Evolutionary conservation across 2,329 filamentous ascomycete species (phyloP).

Genomic region (Fusarium nematophilum): DNA sequence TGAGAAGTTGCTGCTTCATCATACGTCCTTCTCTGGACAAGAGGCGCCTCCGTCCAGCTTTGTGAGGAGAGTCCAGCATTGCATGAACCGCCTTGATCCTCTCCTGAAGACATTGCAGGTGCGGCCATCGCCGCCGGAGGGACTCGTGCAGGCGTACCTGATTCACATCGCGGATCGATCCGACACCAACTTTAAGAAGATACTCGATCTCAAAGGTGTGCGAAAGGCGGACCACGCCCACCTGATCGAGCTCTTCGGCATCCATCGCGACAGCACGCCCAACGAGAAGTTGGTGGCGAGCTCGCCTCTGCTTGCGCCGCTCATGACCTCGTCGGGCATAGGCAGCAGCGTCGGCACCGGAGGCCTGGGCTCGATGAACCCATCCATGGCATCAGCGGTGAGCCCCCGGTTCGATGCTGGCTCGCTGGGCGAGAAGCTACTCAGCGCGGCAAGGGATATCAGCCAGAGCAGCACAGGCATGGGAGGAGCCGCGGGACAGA

Average conservation of each 20-base stretch:
- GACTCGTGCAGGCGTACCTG: slow-evolving; percentile 94
- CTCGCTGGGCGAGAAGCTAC: slow-evolving; percentile 85
- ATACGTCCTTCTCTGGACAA: slow-evolving; percentile 59
- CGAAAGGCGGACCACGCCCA: slow-evolving; percentile 83
- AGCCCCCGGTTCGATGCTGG: slow-evolving; percentile 79
- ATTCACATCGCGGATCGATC: slow-evolving; percentile 96
- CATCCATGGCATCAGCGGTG: slow-evolving; percentile 55
- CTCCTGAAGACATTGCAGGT: slow-evolving; percentile 98
- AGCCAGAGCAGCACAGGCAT: slow-evolving; percentile 62
- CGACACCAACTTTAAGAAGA: slow-evolving; percentile 94
- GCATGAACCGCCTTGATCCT: slow-evolving; percentile 88
- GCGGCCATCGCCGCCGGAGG: slow-evolving; percentile 88
- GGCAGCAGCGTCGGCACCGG: slow-evolving; percentile 51
- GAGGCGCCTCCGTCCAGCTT: slow-evolving; percentile 69
- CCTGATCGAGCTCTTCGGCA: slow-evolving; percentile 84
- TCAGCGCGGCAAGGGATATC: slow-evolving; percentile 89
- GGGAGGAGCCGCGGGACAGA: slow-evolving; percentile 50
- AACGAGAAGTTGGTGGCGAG: slow-evolving; percentile 77
- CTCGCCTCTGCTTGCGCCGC: slow-evolving; percentile 76
- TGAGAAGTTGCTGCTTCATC: slow-evolving; percentile 74
- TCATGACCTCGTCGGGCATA: slow-evolving; percentile 62
- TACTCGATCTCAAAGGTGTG: slow-evolving; percentile 95
- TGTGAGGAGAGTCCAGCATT: slow-evolving; percentile 85
- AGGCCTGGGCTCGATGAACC: slow-evolving; percentile 51
- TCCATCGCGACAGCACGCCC: slow-evolving; percentile 80